Base-by-base conservation (phyloP, 257 asterid genomes). In the Thymus mandschuricus region DNA sequence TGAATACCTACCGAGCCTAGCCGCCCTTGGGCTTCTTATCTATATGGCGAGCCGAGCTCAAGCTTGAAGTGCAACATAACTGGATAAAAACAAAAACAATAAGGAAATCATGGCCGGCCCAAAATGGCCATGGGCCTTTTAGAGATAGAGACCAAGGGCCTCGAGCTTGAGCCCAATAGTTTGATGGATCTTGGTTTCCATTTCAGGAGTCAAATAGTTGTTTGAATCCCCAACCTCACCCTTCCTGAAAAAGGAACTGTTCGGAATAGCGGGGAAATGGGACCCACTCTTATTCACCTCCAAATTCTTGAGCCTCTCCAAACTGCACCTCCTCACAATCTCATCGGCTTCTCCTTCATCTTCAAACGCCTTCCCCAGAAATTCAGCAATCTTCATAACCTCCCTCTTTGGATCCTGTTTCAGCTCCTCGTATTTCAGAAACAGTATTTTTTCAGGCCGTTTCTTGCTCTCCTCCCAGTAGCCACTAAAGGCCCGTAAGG, bases 201-300 rank as follows among this genome's bases (percentile, higher is more conserved):
- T 79, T 30, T 81, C 72, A 1, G 72, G 64, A 0, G 76, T 76
- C 57, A 84, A 69, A 60, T 31, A 35, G 54, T 71, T 81, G 60
- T 81, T 81, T 69, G 67, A 81, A 50, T 81, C 84, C 54, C 88
- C 88, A 44, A 81, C 80, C 11, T 76, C 73, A 60, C 86, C 84
- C 11, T 70, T 76, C 74, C 88, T 67, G 11, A 81, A 84, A 59
- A 54, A 84, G 0, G 58, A 7, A 49, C 55, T 71, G 43, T 84
- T 84, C 1, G 84, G 76, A 65, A 34, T 3, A 61, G 55, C 11
- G 44, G 1, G 10, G 10, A 8, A 41, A 41, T 1, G 2, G 9
- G 9, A 41, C 46, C 10, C 46, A 64, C 30, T 70, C 60, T 30
- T 58, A 13, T 69, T 69, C 57, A 21, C 21, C 21, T 21, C 21